A percentile compares a stretch with the other conserved stretches of the same genome.
Conservation (phyloP, 1,284 basidiomycete species). For the Veloporphyrellus conicus region DNA sequence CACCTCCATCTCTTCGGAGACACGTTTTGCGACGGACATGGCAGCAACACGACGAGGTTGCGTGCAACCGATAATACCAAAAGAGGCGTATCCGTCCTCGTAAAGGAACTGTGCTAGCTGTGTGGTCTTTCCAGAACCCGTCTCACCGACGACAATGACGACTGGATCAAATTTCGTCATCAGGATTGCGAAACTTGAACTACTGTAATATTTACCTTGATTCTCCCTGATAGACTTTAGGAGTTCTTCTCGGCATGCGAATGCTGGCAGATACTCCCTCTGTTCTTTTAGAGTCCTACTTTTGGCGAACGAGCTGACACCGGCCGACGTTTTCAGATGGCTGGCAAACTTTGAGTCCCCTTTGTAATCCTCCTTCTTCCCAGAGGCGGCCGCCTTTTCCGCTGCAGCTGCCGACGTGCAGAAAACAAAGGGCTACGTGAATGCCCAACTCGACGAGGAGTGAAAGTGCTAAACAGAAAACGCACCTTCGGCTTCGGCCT, state of each 20-base stretch:
- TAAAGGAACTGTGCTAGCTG: slow-evolving; percentile 90
- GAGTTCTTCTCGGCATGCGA: slow-evolving; percentile 93
- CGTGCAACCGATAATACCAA: slow-evolving; percentile 91
- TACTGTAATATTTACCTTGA: slow-evolving; percentile 58
- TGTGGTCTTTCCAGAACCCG: slow-evolving; percentile 93
- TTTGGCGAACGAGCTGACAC: slow-evolving; percentile 81
- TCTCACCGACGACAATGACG: slow-evolving; percentile 91
- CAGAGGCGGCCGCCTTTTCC: slow-evolving; percentile 55
- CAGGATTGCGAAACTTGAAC: not conserved
- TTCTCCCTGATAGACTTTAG: slow-evolving; percentile 91
- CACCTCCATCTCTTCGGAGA: slow-evolving; percentile 91
- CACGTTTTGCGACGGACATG: slow-evolving; percentile 98
- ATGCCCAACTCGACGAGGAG: slow-evolving; percentile 58
- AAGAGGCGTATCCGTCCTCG: slow-evolving; percentile 89
- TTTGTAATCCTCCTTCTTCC: slow-evolving; percentile 74
- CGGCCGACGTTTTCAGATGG: slow-evolving; percentile 77
- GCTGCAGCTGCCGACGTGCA: slow-evolving; percentile 52
- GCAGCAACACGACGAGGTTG: slow-evolving; percentile 97
- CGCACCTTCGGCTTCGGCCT: slow-evolving; percentile 80
- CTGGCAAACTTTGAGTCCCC: slow-evolving; percentile 95
- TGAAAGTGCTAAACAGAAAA: slow-evolving; percentile 24
- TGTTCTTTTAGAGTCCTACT: slow-evolving; percentile 89
- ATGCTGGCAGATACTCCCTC: slow-evolving; percentile 94
- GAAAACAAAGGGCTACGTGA: slow-evolving; percentile 55
- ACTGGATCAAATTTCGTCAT: slow-evolving; percentile 44